phyloP scores from a whole-genome alignment of 108 stramenopile species.

The Fistulifera solaris region DNA sequence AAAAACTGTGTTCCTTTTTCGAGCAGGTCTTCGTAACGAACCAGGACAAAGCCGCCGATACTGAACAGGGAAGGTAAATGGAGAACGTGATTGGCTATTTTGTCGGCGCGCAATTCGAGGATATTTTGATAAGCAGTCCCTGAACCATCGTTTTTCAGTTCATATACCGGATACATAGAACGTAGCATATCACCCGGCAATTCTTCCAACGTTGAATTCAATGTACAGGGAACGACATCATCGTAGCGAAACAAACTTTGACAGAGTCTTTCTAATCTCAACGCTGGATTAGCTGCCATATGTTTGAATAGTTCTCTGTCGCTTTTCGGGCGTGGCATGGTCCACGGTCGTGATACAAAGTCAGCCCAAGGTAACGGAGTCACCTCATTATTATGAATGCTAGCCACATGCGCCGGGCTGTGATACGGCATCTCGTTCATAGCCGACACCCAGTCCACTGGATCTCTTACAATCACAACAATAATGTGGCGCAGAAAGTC shows the following conservation, averaged over 20 bases:
- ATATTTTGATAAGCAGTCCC: slow-evolving; percentile 40
- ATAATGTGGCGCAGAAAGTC: slow-evolving; percentile 22
- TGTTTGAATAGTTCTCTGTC: background rate
- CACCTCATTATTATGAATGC: slow-evolving; percentile 5
- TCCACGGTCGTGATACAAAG: slow-evolving; percentile 8
- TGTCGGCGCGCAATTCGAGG: slow-evolving; percentile 47
- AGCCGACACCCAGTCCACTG: slow-evolving; percentile 35
- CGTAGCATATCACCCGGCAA: slow-evolving; percentile 2
- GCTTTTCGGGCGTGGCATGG: background rate
- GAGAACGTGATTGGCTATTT: slow-evolving; percentile 43
- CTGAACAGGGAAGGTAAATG: slow-evolving; percentile 6
- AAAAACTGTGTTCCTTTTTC: slow-evolving; percentile 32
- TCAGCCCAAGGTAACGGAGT: slow-evolving; percentile 6
- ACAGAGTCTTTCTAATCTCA: slow-evolving; percentile 9
- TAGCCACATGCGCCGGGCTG: slow-evolving; percentile 3
- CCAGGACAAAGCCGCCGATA: slow-evolving; percentile 22
- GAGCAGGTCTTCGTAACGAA: slow-evolving; percentile 48
- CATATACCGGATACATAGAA: slow-evolving; percentile 43
- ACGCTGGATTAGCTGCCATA: background rate
- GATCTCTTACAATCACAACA: slow-evolving; percentile 49
- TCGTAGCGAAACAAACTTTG: slow-evolving; percentile 36
- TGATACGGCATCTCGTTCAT: slow-evolving; percentile 27
- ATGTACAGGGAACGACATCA: slow-evolving; percentile 37
- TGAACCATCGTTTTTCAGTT: slow-evolving; percentile 41
- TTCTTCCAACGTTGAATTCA: background rate